Evolutionary conservation across 2,329 filamentous ascomycete genomes (phyloP), one percentile per base, ranked within the genome.

Genomic region (Neoscytalidium dimidiatum): DNA sequence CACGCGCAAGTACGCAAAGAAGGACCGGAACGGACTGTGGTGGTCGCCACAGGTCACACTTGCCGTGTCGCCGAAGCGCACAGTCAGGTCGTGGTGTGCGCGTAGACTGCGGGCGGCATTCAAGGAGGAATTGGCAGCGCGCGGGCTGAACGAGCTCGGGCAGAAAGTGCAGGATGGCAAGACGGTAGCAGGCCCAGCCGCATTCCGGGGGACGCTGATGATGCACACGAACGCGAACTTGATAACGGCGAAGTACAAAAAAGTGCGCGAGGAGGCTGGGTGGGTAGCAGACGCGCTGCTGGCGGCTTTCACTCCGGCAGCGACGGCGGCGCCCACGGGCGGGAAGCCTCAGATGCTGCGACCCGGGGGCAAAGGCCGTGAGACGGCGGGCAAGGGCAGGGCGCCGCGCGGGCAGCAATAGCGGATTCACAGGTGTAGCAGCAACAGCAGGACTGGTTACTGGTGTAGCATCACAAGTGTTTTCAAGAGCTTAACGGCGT

Each of bases 101-200:
- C 67, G 75, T 29, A 68, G 75, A 21, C 64, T 77, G 64, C 69
- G 70, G 46, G 70, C 69, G 56, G 76, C 76, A 0, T 68, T 78
- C 29, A 67, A 64, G 14, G 74, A 73, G 3, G 74, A 71, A 56
- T 64, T 78, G 51, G 69, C 68, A 17, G 75, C 72, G 1, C 73
- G 74, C 44, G 71, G 72, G 57, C 66, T 73, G 52, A 69, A 69
- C 51, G 75, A 72, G 28, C 73, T 62, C 17, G 43, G 51, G 49
- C 66, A 71, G 2, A 66, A 14, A 11, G 35, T 66, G 31, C 31
- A n/a, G 14, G 26, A 41, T 62, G 52, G 61, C 28, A 48, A 56
- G 44, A 44, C 26, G 8, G 48, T 65, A n/a, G 13, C 71, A 7
- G 57, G 29, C 7, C 57, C 66, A 1, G n/a, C 66, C 41, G 44